A percentile compares a stretch with the other conserved stretches of the same genome.
Conservation (phyloP, 805 yeast genomes). For the Candida dajiaensis region DNA sequence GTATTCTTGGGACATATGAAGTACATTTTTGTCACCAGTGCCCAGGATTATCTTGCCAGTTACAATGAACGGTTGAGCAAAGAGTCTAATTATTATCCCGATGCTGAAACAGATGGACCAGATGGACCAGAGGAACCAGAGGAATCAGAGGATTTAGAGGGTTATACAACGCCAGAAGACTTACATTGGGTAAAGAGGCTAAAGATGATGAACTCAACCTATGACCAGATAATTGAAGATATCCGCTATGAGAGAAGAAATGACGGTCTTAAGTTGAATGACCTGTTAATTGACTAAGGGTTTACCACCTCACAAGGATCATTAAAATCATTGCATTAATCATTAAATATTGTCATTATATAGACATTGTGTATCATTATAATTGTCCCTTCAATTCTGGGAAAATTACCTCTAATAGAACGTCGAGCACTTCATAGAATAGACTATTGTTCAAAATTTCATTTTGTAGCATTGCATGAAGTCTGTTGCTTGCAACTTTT, state of each 20-base stretch:
- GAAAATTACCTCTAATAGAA: constrained; percentile 37
- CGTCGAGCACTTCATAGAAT: constrained; percentile 53
- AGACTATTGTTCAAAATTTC: constrained; percentile 63
- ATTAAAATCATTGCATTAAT: neutral
- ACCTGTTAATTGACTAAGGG: neutral
- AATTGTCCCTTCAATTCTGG: constrained; percentile 12
- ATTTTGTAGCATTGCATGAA: constrained; percentile 70
- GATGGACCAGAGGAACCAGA: too few relatives aligned
- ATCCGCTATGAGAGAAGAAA: neutral
- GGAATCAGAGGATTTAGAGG: neutral
- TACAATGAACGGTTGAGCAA: neutral
- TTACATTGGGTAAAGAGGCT: neutral
- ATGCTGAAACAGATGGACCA: too few relatives aligned
- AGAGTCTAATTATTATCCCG: neutral
- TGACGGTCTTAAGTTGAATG: neutral
- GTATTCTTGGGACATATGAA: neutral
- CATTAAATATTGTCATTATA: neutral
- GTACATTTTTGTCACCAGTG: neutral
- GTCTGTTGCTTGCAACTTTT: constrained; percentile 49
- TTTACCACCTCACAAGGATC: neutral
- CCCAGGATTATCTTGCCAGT: neutral
- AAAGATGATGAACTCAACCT: neutral
- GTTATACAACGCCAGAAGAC: neutral
- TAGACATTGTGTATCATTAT: neutral
- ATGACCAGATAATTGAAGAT: neutral